phyloP scores from a whole-genome alignment of 192 early-diverging fungal species.

The Umbelopsis sp. region DNA sequence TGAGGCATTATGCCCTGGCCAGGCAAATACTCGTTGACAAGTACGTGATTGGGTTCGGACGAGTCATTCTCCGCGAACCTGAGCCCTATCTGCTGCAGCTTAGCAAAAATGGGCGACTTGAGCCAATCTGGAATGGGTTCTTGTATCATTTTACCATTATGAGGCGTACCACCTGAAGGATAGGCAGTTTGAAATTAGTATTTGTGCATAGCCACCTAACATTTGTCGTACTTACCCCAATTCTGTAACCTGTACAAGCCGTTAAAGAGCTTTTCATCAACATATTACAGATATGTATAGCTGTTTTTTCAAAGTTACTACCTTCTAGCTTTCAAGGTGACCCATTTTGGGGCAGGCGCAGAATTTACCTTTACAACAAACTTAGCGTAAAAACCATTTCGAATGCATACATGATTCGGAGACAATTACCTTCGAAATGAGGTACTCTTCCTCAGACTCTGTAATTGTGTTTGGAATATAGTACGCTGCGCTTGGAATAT shows the following conservation, averaged over 20 bases:
- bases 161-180: conserved; percentile 8
- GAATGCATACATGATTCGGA: background rate
- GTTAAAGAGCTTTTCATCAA: background rate
- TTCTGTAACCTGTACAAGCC: conserved; percentile 46
- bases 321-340: conserved; percentile 52
- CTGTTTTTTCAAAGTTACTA: conserved; percentile 3
- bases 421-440: conserved; percentile 39
- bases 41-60: conserved; percentile 47
- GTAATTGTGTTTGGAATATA: conserved; percentile 49
- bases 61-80: background rate
- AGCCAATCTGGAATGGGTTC: conserved; percentile 49
- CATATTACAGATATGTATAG: conserved; percentile 1
- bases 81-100: background rate
- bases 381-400: background rate
- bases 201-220: background rate
- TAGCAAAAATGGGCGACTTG: conserved; percentile 24
- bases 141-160: conserved; percentile 42
- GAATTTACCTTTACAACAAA: conserved; percentile 35
- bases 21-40: conserved; percentile 56
- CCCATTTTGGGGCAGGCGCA: conserved; percentile 54
- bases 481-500: conserved; percentile 39
- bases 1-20: conserved; percentile 60
- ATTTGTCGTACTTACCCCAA: conserved; percentile 44
- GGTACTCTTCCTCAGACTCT: conserved; percentile 31
- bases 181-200: background rate